Evolutionary conservation across 768 basidiomycete species (phyloP).

Genomic region (Russula compacta): DNA sequence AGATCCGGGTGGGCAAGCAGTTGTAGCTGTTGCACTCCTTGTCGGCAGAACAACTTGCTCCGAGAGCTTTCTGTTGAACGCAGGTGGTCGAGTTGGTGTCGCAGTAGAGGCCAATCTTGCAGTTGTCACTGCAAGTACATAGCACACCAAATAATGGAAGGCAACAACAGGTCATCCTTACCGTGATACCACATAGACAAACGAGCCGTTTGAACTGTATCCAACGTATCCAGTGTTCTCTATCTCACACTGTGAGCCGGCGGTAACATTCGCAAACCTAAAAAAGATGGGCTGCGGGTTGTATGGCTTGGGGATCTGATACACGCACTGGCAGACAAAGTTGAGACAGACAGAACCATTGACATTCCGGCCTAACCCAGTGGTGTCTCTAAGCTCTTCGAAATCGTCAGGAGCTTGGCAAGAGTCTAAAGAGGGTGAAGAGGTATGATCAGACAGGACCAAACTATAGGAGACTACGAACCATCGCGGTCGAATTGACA

Average conservation of each 20-base stretch:
- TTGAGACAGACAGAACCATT: slow-evolving; percentile 84
- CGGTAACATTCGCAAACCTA: slow-evolving; percentile 74
- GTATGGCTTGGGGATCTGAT: background rate
- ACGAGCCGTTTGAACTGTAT: slow-evolving; percentile 49
- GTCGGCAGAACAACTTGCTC: slow-evolving; percentile 50
- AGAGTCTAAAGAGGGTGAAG: slow-evolving; percentile 45
- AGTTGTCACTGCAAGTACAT: slow-evolving; percentile 49
- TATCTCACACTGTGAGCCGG: slow-evolving; percentile 51
- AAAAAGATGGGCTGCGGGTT: background rate
- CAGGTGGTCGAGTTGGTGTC: slow-evolving; percentile 54
- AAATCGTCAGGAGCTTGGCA: slow-evolving; percentile 64
- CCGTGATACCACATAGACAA: slow-evolving; percentile 77
- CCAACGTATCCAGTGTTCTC: slow-evolving; percentile 78
- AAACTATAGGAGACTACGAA: slow-evolving; percentile 25
- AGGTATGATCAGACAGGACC: background rate
- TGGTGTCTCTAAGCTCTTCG: slow-evolving; percentile 51
- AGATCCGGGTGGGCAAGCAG: slow-evolving; percentile 52
- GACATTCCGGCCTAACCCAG: slow-evolving; percentile 58
- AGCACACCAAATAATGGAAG: background rate
- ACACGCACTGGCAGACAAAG: slow-evolving; percentile 67
- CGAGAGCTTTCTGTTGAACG: slow-evolving; percentile 46
- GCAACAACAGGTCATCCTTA: slow-evolving; percentile 23
- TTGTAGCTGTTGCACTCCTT: slow-evolving; percentile 70
- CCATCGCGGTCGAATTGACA: slow-evolving; percentile 89
- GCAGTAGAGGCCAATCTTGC: slow-evolving; percentile 65